Percentiles rank a stretch among this genome's conserved stretches.
phyloP scores from a whole-genome alignment of 345 rosid species.

The Eucalyptus tenuipes region DNA sequence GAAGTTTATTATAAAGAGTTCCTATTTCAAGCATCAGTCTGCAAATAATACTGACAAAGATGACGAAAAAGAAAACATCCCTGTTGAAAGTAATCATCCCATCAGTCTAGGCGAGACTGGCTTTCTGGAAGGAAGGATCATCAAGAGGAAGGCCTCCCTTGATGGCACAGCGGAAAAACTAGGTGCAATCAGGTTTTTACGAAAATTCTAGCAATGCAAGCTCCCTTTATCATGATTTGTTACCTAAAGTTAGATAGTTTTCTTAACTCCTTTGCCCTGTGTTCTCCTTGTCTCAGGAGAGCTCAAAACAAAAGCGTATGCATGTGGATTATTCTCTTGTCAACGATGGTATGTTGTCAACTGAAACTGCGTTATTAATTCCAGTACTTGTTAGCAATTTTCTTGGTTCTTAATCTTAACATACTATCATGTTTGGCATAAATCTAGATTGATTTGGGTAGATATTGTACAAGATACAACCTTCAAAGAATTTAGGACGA shows the following conservation, averaged over 20 bases:
- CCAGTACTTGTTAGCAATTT: not conserved
- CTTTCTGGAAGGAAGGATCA: conserved; percentile 2
- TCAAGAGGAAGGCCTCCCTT: conserved; percentile 47
- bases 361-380: not conserved
- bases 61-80: conserved; percentile 10
- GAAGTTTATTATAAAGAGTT: conserved; percentile 45
- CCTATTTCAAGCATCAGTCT: conserved; percentile 51
- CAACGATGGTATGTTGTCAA: conserved; percentile 11
- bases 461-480: not conserved
- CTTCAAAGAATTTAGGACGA: not conserved
- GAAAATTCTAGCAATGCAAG: not conserved
- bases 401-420: not conserved
- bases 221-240: not conserved
- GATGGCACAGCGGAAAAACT: conserved; percentile 26
- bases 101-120: not conserved
- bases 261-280: not conserved
- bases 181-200: conserved; percentile 3
- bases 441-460: not conserved
- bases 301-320: conserved; percentile 27
- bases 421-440: not conserved
- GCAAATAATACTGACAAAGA: conserved; percentile 11
- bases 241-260: not conserved
- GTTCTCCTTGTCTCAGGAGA: conserved; percentile 37
- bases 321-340: conserved; percentile 18
- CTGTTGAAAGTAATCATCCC: conserved; percentile 7